Evolutionary conservation across 768 basidiomycete species (phyloP), one percentile per base, ranked within the genome.

Genomic region (Lactarius hatsudake): DNA sequence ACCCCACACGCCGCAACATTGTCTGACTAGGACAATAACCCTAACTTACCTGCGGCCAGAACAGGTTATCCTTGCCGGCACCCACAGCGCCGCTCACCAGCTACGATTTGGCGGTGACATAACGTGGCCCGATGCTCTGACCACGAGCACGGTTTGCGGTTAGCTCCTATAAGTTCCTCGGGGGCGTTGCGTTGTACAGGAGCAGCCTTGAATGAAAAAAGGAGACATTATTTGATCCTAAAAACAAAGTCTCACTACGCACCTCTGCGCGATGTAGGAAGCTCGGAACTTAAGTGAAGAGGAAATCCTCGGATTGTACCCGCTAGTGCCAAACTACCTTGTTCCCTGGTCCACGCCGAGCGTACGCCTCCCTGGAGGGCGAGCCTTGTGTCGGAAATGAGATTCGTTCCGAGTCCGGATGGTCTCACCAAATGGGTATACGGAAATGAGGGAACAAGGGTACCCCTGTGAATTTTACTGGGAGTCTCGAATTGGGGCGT

Each of bases 381-480:
- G n/a, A 56, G 23, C 53, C n/a, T n/a, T n/a, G n/a, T 36, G 28
- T 45, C 53, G 59, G 62, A 60, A 64, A 64, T 55, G 42, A 56
- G 10, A 38, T 43, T 55, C 8, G 18, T 40, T 23, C n/a, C 53
- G 32, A 65, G 34, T 26, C 9, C 9, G 34, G 34, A 58, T 36
- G 13, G 36, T 18, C 48, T 23, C 61, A 32, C 30, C 61, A 67
- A 58, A 51, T 45, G 40, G n/a, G 38, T 48, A 59, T 40, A 38
- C 43, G 43, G 59, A 61, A 61, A 48, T 48, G 60, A 48, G 60
- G 43, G 36, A 59, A 55, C 13, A 15, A 30, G 61, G 65, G 30
- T 15, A 42, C 62, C 62, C 66, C 66, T 67, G 62, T 67, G 62
- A 38, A 48, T 28, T 62, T 40, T 26, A n/a, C 42, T 36, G 55